Base-by-base conservation (phyloP, 2,329 filamentous ascomycete species). In the Bretziella fagacearum region DNA sequence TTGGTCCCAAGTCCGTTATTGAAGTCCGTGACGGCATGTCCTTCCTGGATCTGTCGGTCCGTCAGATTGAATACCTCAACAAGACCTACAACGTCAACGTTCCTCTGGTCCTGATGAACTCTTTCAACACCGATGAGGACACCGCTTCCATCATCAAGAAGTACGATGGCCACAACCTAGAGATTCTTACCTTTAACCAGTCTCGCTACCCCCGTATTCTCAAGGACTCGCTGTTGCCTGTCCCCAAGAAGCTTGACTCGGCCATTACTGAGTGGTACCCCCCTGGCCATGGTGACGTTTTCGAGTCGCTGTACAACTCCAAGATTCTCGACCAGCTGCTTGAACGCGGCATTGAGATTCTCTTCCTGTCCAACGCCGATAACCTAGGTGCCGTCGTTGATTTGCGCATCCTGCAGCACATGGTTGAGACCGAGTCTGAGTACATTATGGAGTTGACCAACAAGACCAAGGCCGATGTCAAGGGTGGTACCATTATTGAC, bases 371-470 rank as follows among this genome's bases (percentile, higher is more conserved):
- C 68, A 98, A 98, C 68, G 91, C 93, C 46, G 91, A 98, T 73
- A 98, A 98, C 74, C 68, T 98, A 60, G 91, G 91, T 56, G 91
- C 89, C 53, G 91, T 98, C 35, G 91, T 98, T 53, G 91, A 98
- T 66, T 79, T 98, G 60, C 84, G 86, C 65, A 96, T 98, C 60
- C 76, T 98, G 55, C 87, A 98, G 71, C 91, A 98, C 79, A 96
- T 98, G 91, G 84, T 93, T 51, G 85, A 96, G 77, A 89, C 84
- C 61, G 78, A 91, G 61, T 73, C 91, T 44, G 91, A 98, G 72
- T 98, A 98, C 74, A 89, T 98, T 63, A 98, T 98, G 91, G 91
- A 98, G 71, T 70, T 98, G 70, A 98, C 91, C 62, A 93, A 96
- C 76, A 98, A 96, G 86, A 98, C 91, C 68, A 98, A 98, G 83